Base-by-base conservation (phyloP, 768 basidiomycete species). In the Mycena filopes region DNA sequence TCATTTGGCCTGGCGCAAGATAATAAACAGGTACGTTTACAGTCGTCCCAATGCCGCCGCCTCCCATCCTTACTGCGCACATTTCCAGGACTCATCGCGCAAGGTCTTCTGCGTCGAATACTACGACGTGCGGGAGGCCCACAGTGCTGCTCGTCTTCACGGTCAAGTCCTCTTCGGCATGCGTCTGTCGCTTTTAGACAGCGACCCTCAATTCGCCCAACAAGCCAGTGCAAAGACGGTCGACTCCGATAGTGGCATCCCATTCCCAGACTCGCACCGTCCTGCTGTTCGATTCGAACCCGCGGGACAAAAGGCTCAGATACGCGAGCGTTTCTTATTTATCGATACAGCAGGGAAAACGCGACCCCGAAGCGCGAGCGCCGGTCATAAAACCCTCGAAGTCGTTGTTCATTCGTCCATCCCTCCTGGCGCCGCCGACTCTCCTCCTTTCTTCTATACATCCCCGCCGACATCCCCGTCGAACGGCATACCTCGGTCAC, bases 101-200 rank as follows among this genome's bases (percentile, higher is more conserved):
- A 73, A 70, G 75, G 75, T 82, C 29, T 92, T 87, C 74, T 77
- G 76, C 42, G 84, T 89, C 55, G 91, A 93, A 67, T 95, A 86
- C 73, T 90, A 83, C 71, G 91, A 94, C 71, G 80, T 86, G 28
- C 82, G 90, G 26, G 82, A 84, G 41, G 87, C 90, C 8, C 77
- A 81, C 41, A 70, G 73, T 13, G 91, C 92, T 16, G 83, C 79
- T 69, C 74, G 76, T 48, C 77, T 94, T 21, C 72, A 90, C 49
- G 81, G 81, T 3, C 81, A 81, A 40, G 74, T 78, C 47, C 72
- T 86, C 38, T 85, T 86, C 55, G 88, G 86, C 38, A 83, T 85
- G 78, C 83, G 80, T 53, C 76, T 92, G 28, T 76, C 74, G 16
- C 78, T 86, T 51, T 78, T 78, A 56, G 79, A 78, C 31, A 78